Percentiles rank a stretch among this genome's conserved stretches.
Evolutionary conservation across 441 rosid genomes (phyloP).

Genomic region (Brassica hybrid): DNA sequence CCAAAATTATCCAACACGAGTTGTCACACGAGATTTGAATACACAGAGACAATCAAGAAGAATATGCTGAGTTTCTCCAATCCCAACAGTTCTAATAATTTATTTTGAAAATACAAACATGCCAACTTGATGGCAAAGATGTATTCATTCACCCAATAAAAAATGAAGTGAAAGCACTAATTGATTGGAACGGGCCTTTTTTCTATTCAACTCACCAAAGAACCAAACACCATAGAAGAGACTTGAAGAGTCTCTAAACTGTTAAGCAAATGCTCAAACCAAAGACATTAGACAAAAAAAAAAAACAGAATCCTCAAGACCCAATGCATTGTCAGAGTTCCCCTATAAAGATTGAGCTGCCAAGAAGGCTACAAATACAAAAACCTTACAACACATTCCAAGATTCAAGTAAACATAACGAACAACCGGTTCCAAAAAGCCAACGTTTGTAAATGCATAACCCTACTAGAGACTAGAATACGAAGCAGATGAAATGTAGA

Average conservation of each 20-base stretch:
- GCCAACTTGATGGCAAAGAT: not conserved
- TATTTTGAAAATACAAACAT: not conserved
- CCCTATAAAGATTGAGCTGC: not conserved
- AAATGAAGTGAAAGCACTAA: not conserved
- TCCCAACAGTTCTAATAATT: not conserved
- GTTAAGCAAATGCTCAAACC: constrained; percentile 1
- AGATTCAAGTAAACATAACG: not conserved
- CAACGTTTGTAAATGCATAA: not conserved
- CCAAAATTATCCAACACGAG: not conserved
- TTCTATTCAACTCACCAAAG: not conserved
- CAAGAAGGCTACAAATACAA: not conserved
- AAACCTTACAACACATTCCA: not conserved
- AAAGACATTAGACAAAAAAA: constrained; percentile 15
- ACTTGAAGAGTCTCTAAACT: constrained; percentile 1
- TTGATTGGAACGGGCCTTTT: not conserved
- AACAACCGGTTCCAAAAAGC: not conserved
- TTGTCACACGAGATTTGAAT: too few relatives aligned
- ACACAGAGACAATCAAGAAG: not conserved
- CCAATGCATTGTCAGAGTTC: not conserved
- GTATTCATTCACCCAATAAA: not conserved
- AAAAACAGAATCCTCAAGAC: not conserved
- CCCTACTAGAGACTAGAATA: not conserved
- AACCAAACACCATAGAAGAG: not conserved
- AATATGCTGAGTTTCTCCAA: not conserved
- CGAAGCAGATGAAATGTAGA: constrained; percentile 4